Conservation (phyloP, 2,329 filamentous ascomycete species). For the Exserohilum rostratum region DNA sequence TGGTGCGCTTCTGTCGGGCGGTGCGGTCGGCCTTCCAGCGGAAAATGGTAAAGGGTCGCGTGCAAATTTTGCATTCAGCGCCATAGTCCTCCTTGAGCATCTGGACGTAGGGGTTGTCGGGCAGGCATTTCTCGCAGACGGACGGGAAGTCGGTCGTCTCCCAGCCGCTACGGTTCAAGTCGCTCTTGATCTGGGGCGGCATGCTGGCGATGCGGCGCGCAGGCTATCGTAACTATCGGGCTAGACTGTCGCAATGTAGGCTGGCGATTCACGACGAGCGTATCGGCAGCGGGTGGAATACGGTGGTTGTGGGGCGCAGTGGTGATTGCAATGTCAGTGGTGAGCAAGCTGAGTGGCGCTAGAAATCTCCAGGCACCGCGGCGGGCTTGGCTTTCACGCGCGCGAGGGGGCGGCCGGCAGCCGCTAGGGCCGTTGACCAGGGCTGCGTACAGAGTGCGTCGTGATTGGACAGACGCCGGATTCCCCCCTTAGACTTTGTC, state of each 20-base stretch:
- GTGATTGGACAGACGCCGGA: slow-evolving; percentile 21
- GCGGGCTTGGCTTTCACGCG: slow-evolving; percentile 16
- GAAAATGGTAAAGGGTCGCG: slow-evolving; percentile 93
- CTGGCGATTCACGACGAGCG: slow-evolving; percentile 1
- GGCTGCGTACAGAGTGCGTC: slow-evolving; percentile 19
- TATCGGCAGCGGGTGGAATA: slow-evolving; percentile 20
- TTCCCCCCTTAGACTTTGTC: slow-evolving; percentile 20
- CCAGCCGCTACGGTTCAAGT: slow-evolving; percentile 94
- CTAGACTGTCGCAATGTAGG: background rate
- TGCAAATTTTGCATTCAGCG: slow-evolving; percentile 76
- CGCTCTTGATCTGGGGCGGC: slow-evolving; percentile 93
- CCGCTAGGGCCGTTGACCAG: slow-evolving; percentile 14
- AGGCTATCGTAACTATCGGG: background rate
- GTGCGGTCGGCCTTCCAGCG: slow-evolving; percentile 93
- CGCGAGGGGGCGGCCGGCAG: slow-evolving; percentile 18
- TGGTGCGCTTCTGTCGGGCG: slow-evolving; percentile 88
- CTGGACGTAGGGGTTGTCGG: slow-evolving; percentile 96
- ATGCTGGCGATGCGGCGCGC: slow-evolving; percentile 53
- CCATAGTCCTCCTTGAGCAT: slow-evolving; percentile 98
- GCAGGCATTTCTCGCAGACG: slow-evolving; percentile 89
- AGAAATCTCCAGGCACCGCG: slow-evolving; percentile 25
- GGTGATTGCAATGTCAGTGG: slow-evolving; percentile 7
- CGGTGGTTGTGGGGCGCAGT: slow-evolving; percentile 21
- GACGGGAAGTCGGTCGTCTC: slow-evolving; percentile 91
- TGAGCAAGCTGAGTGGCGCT: slow-evolving; percentile 19